Percentiles rank a stretch among this genome's conserved stretches.
Evolutionary conservation across 805 yeast species (phyloP).

Genomic region (Candida pseudoglaebosa): DNA sequence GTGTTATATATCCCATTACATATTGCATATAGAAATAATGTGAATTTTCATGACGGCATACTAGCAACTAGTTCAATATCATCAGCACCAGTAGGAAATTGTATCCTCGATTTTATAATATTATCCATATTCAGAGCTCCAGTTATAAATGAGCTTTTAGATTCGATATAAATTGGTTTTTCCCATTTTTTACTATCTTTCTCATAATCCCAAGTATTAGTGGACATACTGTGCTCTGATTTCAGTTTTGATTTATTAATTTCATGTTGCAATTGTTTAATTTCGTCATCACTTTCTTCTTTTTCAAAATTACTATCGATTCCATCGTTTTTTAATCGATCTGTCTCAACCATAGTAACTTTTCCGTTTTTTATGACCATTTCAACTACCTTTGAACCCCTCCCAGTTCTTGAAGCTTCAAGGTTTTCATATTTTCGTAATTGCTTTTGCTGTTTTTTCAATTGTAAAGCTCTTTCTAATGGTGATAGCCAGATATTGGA

Average conservation of each 20-base stretch:
- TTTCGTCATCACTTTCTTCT: slow-evolving; percentile 28
- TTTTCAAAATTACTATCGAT: slow-evolving; percentile 16
- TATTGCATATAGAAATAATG: not conserved
- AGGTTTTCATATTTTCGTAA: slow-evolving; percentile 58
- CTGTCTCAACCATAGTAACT: slow-evolving; percentile 57
- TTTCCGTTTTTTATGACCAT: slow-evolving; percentile 80
- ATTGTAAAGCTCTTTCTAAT: slow-evolving; percentile 78
- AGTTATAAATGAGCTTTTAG: not conserved
- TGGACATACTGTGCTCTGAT: slow-evolving; percentile 23
- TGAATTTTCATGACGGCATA: slow-evolving; percentile 8
- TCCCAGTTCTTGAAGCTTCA: slow-evolving; percentile 59
- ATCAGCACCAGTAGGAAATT: slow-evolving; percentile 18
- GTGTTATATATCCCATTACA: not conserved
- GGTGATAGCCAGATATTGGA: slow-evolving; percentile 80
- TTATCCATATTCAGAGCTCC: not conserved
- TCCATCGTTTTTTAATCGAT: slow-evolving; percentile 7
- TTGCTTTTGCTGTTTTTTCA: slow-evolving; percentile 81
- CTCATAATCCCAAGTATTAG: slow-evolving; percentile 57
- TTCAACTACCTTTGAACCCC: slow-evolving; percentile 71
- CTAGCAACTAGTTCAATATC: slow-evolving; percentile 22
- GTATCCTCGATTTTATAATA: slow-evolving; percentile 20
- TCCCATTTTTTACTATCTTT: slow-evolving; percentile 53
- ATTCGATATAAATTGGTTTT: slow-evolving; percentile 42
- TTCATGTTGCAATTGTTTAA: slow-evolving; percentile 33
- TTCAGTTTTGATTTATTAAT: slow-evolving; percentile 19